These are phyloP conservation scores for Amesomyces nigricolor DNA, from an alignment of 2,329 filamentous ascomycete species.

Conservation along the genomic window DNA sequence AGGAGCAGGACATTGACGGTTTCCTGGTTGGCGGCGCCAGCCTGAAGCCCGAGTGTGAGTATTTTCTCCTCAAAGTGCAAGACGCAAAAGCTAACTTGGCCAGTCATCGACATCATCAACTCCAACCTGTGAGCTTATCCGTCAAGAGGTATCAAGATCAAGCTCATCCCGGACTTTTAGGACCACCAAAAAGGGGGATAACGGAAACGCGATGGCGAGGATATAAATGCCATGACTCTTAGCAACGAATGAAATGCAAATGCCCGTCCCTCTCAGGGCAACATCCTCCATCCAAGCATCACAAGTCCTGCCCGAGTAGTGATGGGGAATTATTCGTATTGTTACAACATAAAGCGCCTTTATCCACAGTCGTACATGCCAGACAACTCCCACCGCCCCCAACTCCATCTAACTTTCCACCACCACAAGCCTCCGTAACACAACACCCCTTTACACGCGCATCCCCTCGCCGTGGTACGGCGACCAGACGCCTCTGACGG, in stretches of 20 bases:
- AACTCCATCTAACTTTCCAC: no score
- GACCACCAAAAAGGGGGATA: constrained; percentile 11
- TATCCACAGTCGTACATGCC: constrained; percentile 10
- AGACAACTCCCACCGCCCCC: not conserved
- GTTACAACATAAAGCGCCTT: constrained; percentile 13
- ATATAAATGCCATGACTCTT: constrained; percentile 12
- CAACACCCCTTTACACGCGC: constrained; percentile 46
- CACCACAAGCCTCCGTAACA: no score
- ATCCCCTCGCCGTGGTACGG: constrained; percentile 60
- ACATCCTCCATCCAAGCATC: not conserved
- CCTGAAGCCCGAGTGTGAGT: constrained; percentile 90
- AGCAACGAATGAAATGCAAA: not conserved
- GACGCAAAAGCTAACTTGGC: constrained; percentile 3
- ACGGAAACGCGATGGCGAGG: constrained; percentile 8
- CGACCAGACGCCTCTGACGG: constrained; percentile 66
- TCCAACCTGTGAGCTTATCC: constrained; percentile 40
- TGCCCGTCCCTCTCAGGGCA: not conserved
- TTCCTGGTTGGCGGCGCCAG: constrained; percentile 96
- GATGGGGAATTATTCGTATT: constrained; percentile 9
- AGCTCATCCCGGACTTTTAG: constrained; percentile 9
- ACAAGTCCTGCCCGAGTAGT: not conserved
- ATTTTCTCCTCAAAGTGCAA: not conserved
- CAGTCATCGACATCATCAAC: constrained; percentile 58
- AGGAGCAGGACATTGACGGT: constrained; percentile 92
- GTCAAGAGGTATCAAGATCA: not conserved